Conservation (phyloP, 768 basidiomycete genomes). For the Boletus huronensis region DNA sequence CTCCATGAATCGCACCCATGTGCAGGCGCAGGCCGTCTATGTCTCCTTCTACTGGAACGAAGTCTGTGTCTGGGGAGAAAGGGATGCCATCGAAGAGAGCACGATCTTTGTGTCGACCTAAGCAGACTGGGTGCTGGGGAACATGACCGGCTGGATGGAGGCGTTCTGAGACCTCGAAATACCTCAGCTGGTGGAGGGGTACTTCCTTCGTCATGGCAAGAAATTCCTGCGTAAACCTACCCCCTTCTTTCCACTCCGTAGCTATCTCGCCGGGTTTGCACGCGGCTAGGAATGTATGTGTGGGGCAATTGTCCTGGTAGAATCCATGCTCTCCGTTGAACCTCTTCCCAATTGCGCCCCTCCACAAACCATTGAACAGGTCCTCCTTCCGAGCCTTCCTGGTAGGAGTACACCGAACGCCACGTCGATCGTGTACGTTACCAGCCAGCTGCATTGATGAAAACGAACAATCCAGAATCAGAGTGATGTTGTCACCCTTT, state of each 20-base stretch:
- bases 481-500: conserved; percentile 69
- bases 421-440: conserved; percentile 43
- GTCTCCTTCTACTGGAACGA: conserved; percentile 43
- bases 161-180: conserved; percentile 43
- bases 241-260: conserved; percentile 59
- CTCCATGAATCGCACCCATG: conserved; percentile 59
- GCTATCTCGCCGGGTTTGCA: conserved; percentile 54
- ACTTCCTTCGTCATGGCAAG: conserved; percentile 42
- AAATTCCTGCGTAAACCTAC: conserved; percentile 56
- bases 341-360: conserved; percentile 37
- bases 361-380: conserved; percentile 55
- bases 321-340: conserved; percentile 41
- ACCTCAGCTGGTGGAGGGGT: conserved; percentile 54
- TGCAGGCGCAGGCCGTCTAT: conserved; percentile 46
- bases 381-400: conserved; percentile 52
- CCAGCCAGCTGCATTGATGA: conserved; percentile 38
- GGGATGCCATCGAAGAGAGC: conserved; percentile 55
- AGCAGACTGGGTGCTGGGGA: conserved; percentile 46
- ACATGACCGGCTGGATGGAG: conserved; percentile 36
- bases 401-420: conserved; percentile 59
- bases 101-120: conserved; percentile 47
- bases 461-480: conserved; percentile 67
- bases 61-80: conserved; percentile 47
- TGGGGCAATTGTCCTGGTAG: conserved; percentile 37
- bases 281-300: conserved; percentile 57